Evolutionary conservation across 768 basidiomycete genomes (phyloP).

Genomic region (Collybia sp.): DNA sequence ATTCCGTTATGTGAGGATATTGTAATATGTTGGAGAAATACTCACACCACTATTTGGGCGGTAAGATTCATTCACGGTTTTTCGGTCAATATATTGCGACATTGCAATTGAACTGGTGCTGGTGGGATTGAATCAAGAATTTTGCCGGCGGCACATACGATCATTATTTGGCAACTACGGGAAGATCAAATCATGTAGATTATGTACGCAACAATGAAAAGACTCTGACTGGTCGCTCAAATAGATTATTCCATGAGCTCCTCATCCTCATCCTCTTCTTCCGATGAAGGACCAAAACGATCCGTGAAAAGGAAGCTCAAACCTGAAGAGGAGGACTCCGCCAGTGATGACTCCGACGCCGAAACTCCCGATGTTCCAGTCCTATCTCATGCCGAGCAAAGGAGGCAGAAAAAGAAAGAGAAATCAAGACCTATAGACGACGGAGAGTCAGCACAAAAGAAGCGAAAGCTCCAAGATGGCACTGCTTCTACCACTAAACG

Average conservation of each 20-base stretch:
- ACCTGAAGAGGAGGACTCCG: constrained; percentile 6
- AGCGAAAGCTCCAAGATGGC: constrained; percentile 40
- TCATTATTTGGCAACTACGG: too few relatives aligned
- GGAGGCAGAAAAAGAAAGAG: constrained; percentile 53
- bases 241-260: constrained; percentile 16
- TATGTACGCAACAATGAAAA: too few relatives aligned
- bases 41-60: constrained; percentile 48
- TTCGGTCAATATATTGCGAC: constrained; percentile 40
- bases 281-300: constrained; percentile 24
- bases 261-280: constrained; percentile 32
- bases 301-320: constrained; percentile 22
- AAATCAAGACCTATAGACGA: constrained; percentile 20
- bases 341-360: constrained; percentile 20
- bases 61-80: constrained; percentile 41
- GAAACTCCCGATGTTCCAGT: constrained; percentile 37
- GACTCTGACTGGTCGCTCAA: background rate
- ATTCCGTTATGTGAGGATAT: background rate
- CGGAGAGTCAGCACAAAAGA: constrained; percentile 30
- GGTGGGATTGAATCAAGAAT: too few relatives aligned
- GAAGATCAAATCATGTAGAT: too few relatives aligned
- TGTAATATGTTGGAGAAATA: constrained; percentile 3
- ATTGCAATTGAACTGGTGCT: too few relatives aligned
- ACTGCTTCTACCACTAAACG: constrained; percentile 41
- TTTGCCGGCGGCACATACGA: too few relatives aligned
- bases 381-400: constrained; percentile 72